phyloP scores from a whole-genome alignment of 352 stramenopile species.

The Proteromonas lacertae region DNA sequence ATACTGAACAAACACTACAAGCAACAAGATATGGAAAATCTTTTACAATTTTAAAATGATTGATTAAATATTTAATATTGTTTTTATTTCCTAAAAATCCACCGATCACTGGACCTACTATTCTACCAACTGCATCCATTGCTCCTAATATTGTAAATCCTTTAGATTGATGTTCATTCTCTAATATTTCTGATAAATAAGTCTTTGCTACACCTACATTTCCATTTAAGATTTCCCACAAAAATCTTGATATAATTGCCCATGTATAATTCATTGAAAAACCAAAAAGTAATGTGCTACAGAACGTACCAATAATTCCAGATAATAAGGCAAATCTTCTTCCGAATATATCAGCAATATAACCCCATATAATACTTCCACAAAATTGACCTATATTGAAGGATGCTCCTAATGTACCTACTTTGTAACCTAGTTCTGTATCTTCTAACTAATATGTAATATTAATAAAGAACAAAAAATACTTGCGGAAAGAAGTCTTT shows the following conservation, averaged over 20 bases:
- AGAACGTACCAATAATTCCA: neutral
- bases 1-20: no score
- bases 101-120: neutral
- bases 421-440: neutral
- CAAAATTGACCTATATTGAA: neutral
- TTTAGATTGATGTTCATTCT: neutral
- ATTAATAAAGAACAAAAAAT: no score
- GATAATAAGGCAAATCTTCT: neutral
- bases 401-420: neutral
- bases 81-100: no score
- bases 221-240: conserved; percentile 1
- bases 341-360: neutral
- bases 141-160: neutral
- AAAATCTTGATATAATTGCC: no score
- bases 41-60: no score
- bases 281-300: no score
- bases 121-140: neutral
- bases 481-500: neutral
- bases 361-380: neutral
- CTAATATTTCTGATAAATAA: neutral
- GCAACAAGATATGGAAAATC: no score
- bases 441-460: no score
- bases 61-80: no score
- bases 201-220: conserved; percentile 2
- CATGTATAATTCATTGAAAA: no score